Percentiles rank a stretch among this genome's conserved stretches.
phyloP scores from a whole-genome alignment of 2,329 filamentous ascomycete genomes.

The Aspergillus aculeatus region DNA sequence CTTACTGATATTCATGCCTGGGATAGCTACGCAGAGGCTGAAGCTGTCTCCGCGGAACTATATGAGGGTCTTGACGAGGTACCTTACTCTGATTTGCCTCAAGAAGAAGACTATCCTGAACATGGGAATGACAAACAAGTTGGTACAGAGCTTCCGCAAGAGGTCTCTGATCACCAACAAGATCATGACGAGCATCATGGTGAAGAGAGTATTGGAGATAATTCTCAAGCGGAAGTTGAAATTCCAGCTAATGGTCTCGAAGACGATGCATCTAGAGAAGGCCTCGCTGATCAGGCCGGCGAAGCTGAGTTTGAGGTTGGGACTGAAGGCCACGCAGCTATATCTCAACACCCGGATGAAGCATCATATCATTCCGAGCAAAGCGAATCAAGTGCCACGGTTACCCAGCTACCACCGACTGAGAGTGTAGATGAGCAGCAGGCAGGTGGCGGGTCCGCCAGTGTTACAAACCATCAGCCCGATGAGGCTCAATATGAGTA shows the following conservation, averaged over 20 bases:
- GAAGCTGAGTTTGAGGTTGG: neutral
- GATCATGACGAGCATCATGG: slow-evolving; percentile 1
- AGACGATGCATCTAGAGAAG: neutral
- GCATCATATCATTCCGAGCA: slow-evolving; percentile 27
- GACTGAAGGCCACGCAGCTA: neutral
- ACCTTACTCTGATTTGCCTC: slow-evolving; percentile 14
- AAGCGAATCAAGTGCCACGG: slow-evolving; percentile 32
- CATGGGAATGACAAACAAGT: slow-evolving; percentile 18
- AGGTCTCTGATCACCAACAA: neutral
- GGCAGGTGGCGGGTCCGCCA: slow-evolving; percentile 13
- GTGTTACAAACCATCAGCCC: slow-evolving; percentile 9
- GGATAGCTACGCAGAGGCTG: slow-evolving; percentile 53
- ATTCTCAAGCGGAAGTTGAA: neutral
- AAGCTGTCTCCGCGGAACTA: slow-evolving; percentile 24
- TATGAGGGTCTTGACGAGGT: slow-evolving; percentile 14
- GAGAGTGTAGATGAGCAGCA: slow-evolving; percentile 19
- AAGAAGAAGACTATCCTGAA: slow-evolving; percentile 17
- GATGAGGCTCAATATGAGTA: slow-evolving; percentile 34
- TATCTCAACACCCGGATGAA: slow-evolving; percentile 12
- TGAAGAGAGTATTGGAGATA: neutral
- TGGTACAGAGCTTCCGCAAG: neutral
- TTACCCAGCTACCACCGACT: slow-evolving; percentile 21
- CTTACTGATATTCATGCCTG: slow-evolving; percentile 49
- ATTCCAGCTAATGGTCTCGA: neutral
- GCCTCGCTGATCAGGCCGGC: neutral